phyloP scores from a whole-genome alignment of 768 basidiomycete species.

The Rhodotorula paludigena region DNA sequence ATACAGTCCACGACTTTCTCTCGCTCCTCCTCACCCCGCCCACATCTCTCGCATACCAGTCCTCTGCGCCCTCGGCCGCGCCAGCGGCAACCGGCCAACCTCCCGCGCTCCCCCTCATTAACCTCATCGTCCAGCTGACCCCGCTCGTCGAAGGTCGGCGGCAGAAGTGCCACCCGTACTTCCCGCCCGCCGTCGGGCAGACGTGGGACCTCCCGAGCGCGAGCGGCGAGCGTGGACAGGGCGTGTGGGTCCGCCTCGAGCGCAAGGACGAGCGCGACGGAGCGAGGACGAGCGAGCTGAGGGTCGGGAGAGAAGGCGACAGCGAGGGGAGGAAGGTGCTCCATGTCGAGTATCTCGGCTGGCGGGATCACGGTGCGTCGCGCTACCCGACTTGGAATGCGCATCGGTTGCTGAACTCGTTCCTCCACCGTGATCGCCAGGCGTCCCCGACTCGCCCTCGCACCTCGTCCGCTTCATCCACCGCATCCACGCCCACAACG shows the following conservation, averaged over 20 bases:
- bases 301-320: neutral
- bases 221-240: conserved; percentile 44
- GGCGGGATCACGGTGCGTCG: conserved; percentile 57
- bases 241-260: conserved; percentile 22
- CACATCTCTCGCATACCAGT: conserved; percentile 34
- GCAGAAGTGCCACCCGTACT: conserved; percentile 72
- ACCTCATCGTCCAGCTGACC: conserved; percentile 76
- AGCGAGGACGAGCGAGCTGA: conserved; percentile 29
- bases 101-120: conserved; percentile 33
- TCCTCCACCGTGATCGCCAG: too few species aligned
- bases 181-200: conserved; percentile 60
- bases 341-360: conserved; percentile 40
- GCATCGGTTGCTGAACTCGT: too few species aligned
- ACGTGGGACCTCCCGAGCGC: conserved; percentile 44
- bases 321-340: conserved; percentile 12
- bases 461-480: conserved; percentile 29
- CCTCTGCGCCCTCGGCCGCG: conserved; percentile 32
- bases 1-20: conserved; percentile 70
- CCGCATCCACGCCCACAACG: conserved; percentile 8
- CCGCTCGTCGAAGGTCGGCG: conserved; percentile 64
- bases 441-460: conserved; percentile 14
- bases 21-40: conserved; percentile 55
- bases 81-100: too few species aligned
- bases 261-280: conserved; percentile 18
- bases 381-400: conserved; percentile 44